phyloP scores from a whole-genome alignment of 371 early-diverging fungal genomes.

The Dichotomocladium elegans region DNA sequence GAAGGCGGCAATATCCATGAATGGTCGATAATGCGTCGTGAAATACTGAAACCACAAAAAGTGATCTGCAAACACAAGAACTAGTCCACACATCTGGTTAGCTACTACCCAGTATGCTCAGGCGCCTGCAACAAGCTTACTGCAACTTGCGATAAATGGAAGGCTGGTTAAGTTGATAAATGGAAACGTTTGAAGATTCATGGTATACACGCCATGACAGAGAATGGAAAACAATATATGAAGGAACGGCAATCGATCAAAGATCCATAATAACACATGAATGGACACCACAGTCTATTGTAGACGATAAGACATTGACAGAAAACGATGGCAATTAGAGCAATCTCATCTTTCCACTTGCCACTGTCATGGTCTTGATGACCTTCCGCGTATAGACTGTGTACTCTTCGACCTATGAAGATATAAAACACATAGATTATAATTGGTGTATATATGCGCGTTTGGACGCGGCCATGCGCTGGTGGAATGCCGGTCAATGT shows the following conservation, averaged over 20 bases:
- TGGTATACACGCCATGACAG: constrained; percentile 69
- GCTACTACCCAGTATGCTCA: background rate
- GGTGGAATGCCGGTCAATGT: constrained; percentile 9
- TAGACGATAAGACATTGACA: too few species aligned
- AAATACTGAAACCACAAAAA: constrained; percentile 88
- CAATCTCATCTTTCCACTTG: constrained; percentile 22
- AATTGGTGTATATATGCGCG: too few species aligned
- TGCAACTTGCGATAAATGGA: constrained; percentile 63
- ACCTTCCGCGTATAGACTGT: constrained; percentile 75
- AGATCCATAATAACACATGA: constrained; percentile 62
- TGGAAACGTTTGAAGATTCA: constrained; percentile 72
- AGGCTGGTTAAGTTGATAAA: constrained; percentile 60
- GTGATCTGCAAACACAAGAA: constrained; percentile 76
- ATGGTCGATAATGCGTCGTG: constrained; percentile 58
- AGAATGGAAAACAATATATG: constrained; percentile 59
- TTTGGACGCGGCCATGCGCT: background rate
- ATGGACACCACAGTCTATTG: constrained; percentile 52
- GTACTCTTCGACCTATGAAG: constrained; percentile 68
- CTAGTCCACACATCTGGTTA: constrained; percentile 24
- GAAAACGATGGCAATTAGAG: too few species aligned
- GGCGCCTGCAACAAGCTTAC: constrained; percentile 29
- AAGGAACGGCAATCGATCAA: constrained; percentile 67
- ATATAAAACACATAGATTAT: background rate
- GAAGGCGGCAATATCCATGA: constrained; percentile 80
- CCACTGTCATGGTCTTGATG: constrained; percentile 66